Evolutionary conservation across 441 rosid genomes (phyloP).

Genomic region (Gossypium armourianum): DNA sequence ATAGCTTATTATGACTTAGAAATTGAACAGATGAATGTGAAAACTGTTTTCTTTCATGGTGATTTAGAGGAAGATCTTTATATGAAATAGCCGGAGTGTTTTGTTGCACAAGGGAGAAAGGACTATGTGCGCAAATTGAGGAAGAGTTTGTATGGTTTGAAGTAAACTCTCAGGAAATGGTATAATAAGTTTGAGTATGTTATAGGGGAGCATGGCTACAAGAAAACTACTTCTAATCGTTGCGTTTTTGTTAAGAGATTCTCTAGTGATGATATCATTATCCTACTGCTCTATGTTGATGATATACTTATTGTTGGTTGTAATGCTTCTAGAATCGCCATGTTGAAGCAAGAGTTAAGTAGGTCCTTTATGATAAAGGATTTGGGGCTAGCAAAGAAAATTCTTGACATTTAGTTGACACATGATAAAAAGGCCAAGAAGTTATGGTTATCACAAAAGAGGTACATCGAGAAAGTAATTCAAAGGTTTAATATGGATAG

Average conservation of each 20-base stretch:
- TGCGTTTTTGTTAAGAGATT: background rate
- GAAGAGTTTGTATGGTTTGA: background rate
- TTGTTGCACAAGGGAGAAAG: background rate
- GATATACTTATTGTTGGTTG: no score
- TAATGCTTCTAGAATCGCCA: no score
- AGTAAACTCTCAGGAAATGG: background rate
- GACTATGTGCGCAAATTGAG: background rate
- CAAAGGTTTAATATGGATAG: no score
- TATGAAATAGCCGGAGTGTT: background rate
- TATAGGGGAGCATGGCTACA: background rate
- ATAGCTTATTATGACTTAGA: no score
- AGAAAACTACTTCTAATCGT: no score
- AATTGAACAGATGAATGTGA: no score
- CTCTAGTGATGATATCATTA: background rate
- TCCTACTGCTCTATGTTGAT: background rate
- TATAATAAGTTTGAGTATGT: background rate
- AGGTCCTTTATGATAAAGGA: no score
- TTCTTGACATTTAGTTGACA: no score
- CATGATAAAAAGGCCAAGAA: background rate
- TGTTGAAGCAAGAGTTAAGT: no score
- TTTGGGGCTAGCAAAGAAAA: background rate
- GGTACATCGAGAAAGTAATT: no score
- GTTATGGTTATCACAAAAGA: background rate
- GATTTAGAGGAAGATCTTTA: background rate
- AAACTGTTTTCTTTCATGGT: no score